These are phyloP conservation scores for Zygosaccharomyces rouxii DNA, from an alignment of 805 yeast genomes.

Conservation along the genomic window DNA sequence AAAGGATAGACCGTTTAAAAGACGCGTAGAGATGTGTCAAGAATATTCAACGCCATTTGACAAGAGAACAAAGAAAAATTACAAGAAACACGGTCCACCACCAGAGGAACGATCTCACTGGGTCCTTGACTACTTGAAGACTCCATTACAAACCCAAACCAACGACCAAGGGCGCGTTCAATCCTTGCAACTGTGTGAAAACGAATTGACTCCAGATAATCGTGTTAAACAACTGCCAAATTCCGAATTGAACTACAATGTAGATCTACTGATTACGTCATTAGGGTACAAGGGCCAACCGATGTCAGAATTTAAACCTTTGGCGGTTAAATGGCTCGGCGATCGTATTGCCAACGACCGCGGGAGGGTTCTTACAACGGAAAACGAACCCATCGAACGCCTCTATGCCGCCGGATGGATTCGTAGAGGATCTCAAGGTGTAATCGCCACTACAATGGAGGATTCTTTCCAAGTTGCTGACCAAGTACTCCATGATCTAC, in stretches of 20 bases:
- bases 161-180: slow-evolving; percentile 37
- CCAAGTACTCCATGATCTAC: slow-evolving; percentile 52
- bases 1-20: slow-evolving; percentile 51
- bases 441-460: slow-evolving; percentile 85
- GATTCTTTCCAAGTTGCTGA: slow-evolving; percentile 76
- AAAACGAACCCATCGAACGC: slow-evolving; percentile 37
- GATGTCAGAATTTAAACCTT: slow-evolving; percentile 51
- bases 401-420: slow-evolving; percentile 91
- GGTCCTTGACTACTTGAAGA: slow-evolving; percentile 63
- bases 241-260: slow-evolving; percentile 32
- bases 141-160: slow-evolving; percentile 52
- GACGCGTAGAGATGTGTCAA: slow-evolving; percentile 60
- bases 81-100: slow-evolving; percentile 22
- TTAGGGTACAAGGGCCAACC: slow-evolving; percentile 78
- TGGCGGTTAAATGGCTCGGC: slow-evolving; percentile 47
- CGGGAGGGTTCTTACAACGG: slow-evolving; percentile 40
- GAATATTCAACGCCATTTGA: slow-evolving; percentile 42
- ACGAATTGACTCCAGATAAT: slow-evolving; percentile 20
- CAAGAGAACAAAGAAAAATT: slow-evolving; percentile 30
- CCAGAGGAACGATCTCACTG: slow-evolving; percentile 41
- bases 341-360: slow-evolving; percentile 46
- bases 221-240: slow-evolving; percentile 26
- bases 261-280: slow-evolving; percentile 71
- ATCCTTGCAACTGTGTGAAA: slow-evolving; percentile 23
- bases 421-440: slow-evolving; percentile 80